Base-by-base conservation (phyloP, 805 yeast species). In the Pachysolen tannophilus region DNA sequence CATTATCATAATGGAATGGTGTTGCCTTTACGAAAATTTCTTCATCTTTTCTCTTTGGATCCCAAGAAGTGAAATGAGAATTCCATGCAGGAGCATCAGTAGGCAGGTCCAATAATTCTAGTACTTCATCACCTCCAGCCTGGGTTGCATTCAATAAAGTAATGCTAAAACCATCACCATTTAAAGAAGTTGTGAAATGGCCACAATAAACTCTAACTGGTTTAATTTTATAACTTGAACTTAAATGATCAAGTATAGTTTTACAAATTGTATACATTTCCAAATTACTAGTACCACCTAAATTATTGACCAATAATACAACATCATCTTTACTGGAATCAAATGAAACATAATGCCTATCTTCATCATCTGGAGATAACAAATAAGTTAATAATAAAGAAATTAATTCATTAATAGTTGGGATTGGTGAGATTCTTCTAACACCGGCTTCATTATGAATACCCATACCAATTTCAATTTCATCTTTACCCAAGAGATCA, bases 391-490 rank as follows among this genome's bases (percentile, higher is more conserved):
- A 67, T 64, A 90, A 65, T 20, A 72, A 65, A 20, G 67, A 53
- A 30, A 77, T 63, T 21, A 90, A 60, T 0, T 70, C 71, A 13
- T 75, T 78, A 33, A 85, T 73, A 1, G 73, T 53, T 18, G 97
- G 96, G 46, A 88, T 74, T 13, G 82, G 81, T 20, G 65, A 59
- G 25, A 73, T 51, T 42, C 74, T 71, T 35, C 70, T 65, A 39
- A 78, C 78, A 42, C 97, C 97, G 1, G 95, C 92, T 41, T 61
- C 67, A 40, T 60, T 61, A 39, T 61, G 67, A 41, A 88, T 88
- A 30, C 97, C 97, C 78, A 88, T 80, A 19, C 97, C 97, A 39
- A 88, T 68, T 56, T 88, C 97, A 52, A 82, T 80, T 56, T 83
- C 85, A 39, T 76, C 63, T 4, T 57, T 67, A 19, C 60, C 68